Base-by-base conservation (phyloP, 257 asterid genomes). In the Solanum sitiens region DNA sequence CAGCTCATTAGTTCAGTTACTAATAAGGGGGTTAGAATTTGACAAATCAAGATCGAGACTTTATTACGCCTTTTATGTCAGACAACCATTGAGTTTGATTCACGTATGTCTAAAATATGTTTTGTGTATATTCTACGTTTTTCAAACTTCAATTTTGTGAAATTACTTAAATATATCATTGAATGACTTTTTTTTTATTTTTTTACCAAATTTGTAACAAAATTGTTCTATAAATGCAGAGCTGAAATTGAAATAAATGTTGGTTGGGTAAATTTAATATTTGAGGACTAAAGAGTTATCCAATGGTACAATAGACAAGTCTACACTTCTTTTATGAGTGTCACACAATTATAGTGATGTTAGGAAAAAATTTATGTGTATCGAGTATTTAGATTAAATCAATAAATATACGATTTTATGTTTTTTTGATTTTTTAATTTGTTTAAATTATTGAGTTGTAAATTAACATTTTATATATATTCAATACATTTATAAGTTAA, bases 371-470 rank as follows among this genome's bases (percentile, higher is more conserved):
- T 2, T 7, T 56, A 53, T 6, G n/a, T 7, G 2, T 53, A 53
- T 53, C 1, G 3, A 56, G 1, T 56, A 56, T 53, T 53, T 53
- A 53, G 7, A 0, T 56, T n/a, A 18, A 56, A 3, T 7, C 4
- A 56, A 56, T 18, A 2, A 56, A 56, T 56, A 11, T 44, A 44
- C 4, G 4, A 56, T 0, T 56, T 0, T 18, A 56, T 56, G 11
- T 27, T 2, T 27, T 0, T 14, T 30, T 27, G 5, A 0, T 7
- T 3, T 27, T 68, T 0, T 0, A 7, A 13, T 3, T 27, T 30
- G 18, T 68, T 68, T 68, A 15, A 27, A 27, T 68, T 27, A 6
- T 7, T 68, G 21, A 27, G 5, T 27, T 1, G 6, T 68, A 68
- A 68, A 6, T 68, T 68, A 27, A 68, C 14, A 68, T 27, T 13